phyloP scores from a whole-genome alignment of 805 yeast genomes.

The Novakomyces olei region DNA sequence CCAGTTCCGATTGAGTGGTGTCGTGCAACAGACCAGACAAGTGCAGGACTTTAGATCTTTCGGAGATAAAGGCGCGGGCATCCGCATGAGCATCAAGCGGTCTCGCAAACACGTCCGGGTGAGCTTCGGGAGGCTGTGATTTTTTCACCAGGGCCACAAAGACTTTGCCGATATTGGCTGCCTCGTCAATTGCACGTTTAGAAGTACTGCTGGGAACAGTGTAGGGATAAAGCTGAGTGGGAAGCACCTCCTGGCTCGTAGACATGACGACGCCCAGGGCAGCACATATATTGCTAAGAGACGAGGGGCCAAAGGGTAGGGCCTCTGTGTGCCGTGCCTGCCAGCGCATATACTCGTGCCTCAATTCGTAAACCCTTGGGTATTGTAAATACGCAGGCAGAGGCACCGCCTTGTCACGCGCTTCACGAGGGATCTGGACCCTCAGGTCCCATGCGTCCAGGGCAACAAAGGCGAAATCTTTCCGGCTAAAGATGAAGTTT shows the following conservation, averaged over 20 bases:
- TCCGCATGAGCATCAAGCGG: slow-evolving; percentile 69
- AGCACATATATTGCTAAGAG: slow-evolving; percentile 21
- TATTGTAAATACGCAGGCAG: slow-evolving; percentile 57
- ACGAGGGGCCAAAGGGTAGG: slow-evolving; percentile 13
- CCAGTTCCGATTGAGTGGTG: slow-evolving; percentile 75
- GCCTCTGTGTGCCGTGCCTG: slow-evolving; percentile 38
- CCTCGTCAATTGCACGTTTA: slow-evolving; percentile 26
- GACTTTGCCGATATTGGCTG: slow-evolving; percentile 23
- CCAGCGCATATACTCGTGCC: slow-evolving; percentile 53
- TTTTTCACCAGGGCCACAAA: slow-evolving; percentile 27
- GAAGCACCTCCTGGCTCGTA: slow-evolving; percentile 8
- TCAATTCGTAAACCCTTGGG: slow-evolving; percentile 54
- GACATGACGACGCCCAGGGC: slow-evolving; percentile 24
- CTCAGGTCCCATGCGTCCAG: slow-evolving; percentile 48
- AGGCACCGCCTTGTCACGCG: slow-evolving; percentile 48
- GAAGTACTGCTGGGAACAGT: slow-evolving; percentile 14
- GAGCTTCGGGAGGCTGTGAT: slow-evolving; percentile 27
- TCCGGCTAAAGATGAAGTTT: slow-evolving; percentile 18
- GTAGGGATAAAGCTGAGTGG: background rate
- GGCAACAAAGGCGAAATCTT: slow-evolving; percentile 44
- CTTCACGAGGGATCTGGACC: slow-evolving; percentile 60
- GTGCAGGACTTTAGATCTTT: slow-evolving; percentile 56
- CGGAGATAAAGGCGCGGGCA: slow-evolving; percentile 39
- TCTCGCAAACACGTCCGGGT: slow-evolving; percentile 33
- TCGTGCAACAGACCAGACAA: slow-evolving; percentile 64